Base-by-base conservation (phyloP, 1,284 basidiomycete species). In the Malassezia sp. region DNA sequence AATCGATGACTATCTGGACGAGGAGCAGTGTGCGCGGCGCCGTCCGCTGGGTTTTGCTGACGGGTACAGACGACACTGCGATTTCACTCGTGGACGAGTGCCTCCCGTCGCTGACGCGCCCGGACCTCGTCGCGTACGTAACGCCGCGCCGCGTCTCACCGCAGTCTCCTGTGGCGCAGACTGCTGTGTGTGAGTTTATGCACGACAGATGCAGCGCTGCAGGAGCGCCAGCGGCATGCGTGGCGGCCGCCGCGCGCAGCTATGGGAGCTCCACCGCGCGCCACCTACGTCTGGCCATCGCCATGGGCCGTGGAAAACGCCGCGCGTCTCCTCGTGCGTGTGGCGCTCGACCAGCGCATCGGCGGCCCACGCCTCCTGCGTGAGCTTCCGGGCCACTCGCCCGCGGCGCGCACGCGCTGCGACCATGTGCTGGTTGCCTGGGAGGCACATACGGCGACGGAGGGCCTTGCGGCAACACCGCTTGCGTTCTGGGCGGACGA, bases 1-100 rank as follows among this genome's bases (percentile, higher is more conserved):
- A 3, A 42, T 50, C n/a, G 24, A 33, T 3, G 48, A 50, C 29
- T 50, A 42, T 21, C 27, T 50, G 11, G 48, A 50, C 21, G 48
- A 50, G 31, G 48, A 44, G 14, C 48, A 50, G 24, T 50, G 45
- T 48, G 42, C 3, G 45, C 21, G n/a, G 14, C 5, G n/a, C n/a
- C n/a, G n/a, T n/a, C n/a, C n/a, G n/a, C n/a, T n/a, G n/a, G n/a
- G n/a, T n/a, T n/a, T n/a, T n/a, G n/a, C n/a, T n/a, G n/a, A 34
- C 28, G 18, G 14, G 3, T 12, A 21, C 14, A 48, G 45, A 50
- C 36, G 48, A 50, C 20, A 29, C 36, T 10, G 48, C 42, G 5
- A 14, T 45, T 12, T 28, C 29, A 35, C 27, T 45, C n/a, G 20
- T 45, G n/a, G 42, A 37, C 18, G 42, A 43, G n/a, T 17, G n/a